Evolutionary conservation across 2,329 filamentous ascomycete genomes (phyloP), one percentile per base, ranked within the genome.

Genomic region (Truncatella angustata): DNA sequence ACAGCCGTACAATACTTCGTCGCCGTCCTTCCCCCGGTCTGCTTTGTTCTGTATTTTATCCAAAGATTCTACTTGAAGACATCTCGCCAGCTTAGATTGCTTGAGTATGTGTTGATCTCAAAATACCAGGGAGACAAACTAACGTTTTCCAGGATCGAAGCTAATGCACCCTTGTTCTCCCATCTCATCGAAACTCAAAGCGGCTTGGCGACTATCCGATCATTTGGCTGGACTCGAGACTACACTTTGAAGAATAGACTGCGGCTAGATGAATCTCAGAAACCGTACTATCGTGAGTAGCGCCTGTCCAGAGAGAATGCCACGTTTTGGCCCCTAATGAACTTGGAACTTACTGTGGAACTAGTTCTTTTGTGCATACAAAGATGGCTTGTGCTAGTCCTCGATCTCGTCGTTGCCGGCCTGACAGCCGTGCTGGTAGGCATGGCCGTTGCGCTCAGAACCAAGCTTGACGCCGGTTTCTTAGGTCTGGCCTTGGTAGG

Each of bases 281-380:
- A 49, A 20, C 62, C 67, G 6, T 63, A 56, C 18, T 70, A 70
- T 48, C 62, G n/a, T n/a, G n/a, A n/a, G n/a, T n/a, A n/a, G n/a
- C n/a, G n/a, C n/a, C n/a, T n/a, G n/a, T n/a, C n/a, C n/a, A n/a
- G n/a, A n/a, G n/a, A n/a, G n/a, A n/a, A n/a, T n/a, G n/a, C n/a
- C n/a, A n/a, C n/a, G n/a, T n/a, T n/a, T n/a, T n/a, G n/a, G n/a
- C n/a, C n/a, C n/a, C n/a, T n/a, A n/a, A n/a, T n/a, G n/a, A n/a
- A n/a, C n/a, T n/a, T n/a, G n/a, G n/a, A n/a, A n/a, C n/a, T n/a
- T n/a, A n/a, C n/a, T n/a, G n/a, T n/a, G n/a, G n/a, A n/a, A n/a
- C n/a, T n/a, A n/a, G n/a, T 69, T 4, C 58, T 70, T 2, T 57
- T 58, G 7, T 60, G 58, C n/a, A 56, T 66, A 6, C 68, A 69